These are phyloP conservation scores for Coniochaeta sp. DNA, from an alignment of 2,329 filamentous ascomycete species.

Conservation along the genomic window DNA sequence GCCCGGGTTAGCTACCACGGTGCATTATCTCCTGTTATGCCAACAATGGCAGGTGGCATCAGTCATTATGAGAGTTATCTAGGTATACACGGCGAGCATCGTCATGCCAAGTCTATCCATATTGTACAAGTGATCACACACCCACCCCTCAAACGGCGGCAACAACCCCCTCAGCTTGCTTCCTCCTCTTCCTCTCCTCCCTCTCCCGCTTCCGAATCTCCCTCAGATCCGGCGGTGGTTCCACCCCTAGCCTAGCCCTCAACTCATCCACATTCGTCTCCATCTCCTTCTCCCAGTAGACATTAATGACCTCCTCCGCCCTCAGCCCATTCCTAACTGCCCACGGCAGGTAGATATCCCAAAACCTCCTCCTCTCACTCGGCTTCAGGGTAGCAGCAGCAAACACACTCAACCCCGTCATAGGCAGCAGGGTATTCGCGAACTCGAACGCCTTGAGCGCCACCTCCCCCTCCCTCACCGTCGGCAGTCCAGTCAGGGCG, in stretches of 20 bases:
- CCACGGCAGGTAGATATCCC: slow-evolving; percentile 77
- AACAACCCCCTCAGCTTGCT: slow-evolving; percentile 23
- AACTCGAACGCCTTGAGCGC: slow-evolving; percentile 99
- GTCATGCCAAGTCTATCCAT: not conserved
- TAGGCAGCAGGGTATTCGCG: slow-evolving; percentile 85
- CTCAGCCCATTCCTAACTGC: slow-evolving; percentile 74
- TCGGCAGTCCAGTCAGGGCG: slow-evolving; percentile 81
- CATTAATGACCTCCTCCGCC: slow-evolving; percentile 79
- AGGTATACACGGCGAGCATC: too few relatives aligned
- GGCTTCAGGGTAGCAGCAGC: slow-evolving; percentile 82
- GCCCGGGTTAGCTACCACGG: too few relatives aligned
- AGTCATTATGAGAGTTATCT: too few relatives aligned
- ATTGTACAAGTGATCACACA: not conserved
- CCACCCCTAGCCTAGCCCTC: slow-evolving; percentile 69
- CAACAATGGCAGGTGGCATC: too few relatives aligned
- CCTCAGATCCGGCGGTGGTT: slow-evolving; percentile 81
- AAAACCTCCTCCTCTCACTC: slow-evolving; percentile 71
- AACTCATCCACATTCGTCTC: slow-evolving; percentile 75
- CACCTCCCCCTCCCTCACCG: slow-evolving; percentile 91
- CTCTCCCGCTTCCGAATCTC: slow-evolving; percentile 65
- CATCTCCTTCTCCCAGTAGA: slow-evolving; percentile 96
- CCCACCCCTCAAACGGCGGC: slow-evolving; percentile 1
- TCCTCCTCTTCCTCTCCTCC: slow-evolving; percentile 60
- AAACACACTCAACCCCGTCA: slow-evolving; percentile 83
- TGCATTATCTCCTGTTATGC: too few relatives aligned